Evolutionary conservation across 805 yeast genomes (phyloP).

Genomic region (Cyberlindnera bimundalis): DNA sequence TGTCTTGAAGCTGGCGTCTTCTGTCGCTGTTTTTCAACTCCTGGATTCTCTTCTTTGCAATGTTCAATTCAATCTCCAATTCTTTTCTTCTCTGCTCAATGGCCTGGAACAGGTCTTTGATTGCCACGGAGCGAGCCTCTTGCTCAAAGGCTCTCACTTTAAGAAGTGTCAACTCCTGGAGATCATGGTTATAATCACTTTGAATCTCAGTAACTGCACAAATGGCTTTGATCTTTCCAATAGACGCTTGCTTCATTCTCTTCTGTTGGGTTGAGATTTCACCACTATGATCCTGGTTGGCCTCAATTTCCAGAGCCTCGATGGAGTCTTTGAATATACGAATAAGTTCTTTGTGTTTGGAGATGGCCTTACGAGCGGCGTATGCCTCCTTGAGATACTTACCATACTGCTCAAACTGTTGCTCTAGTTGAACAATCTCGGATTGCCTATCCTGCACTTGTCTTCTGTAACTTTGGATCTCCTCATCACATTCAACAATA

Average conservation of each 20-base stretch:
- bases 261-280: constrained; percentile 34
- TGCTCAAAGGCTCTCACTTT: constrained; percentile 36
- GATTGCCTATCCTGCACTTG: constrained; percentile 1
- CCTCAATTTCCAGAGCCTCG: constrained; percentile 34
- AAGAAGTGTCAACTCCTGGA: constrained; percentile 26
- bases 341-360: constrained; percentile 27
- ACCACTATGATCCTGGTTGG: constrained; percentile 39
- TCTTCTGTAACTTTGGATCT: constrained; percentile 5
- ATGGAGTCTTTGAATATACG: constrained; percentile 31
- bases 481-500: constrained; percentile 12
- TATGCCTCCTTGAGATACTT: constrained; percentile 6
- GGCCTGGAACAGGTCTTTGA: constrained; percentile 29
- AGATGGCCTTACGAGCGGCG: constrained; percentile 17
- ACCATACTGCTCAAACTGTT: constrained; percentile 6
- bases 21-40: constrained; percentile 23
- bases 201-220: constrained; percentile 23
- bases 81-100: constrained; percentile 30
- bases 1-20: constrained; percentile 26
- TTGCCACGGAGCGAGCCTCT: constrained; percentile 34
- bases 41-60: constrained; percentile 29
- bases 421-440: background rate
- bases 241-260: constrained; percentile 23
- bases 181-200: constrained; percentile 25
- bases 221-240: constrained; percentile 26
- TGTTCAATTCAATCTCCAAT: constrained; percentile 27